These are phyloP conservation scores for Thalassiosira hispida DNA, from an alignment of 352 stramenopile species.

Conservation along the genomic window DNA sequence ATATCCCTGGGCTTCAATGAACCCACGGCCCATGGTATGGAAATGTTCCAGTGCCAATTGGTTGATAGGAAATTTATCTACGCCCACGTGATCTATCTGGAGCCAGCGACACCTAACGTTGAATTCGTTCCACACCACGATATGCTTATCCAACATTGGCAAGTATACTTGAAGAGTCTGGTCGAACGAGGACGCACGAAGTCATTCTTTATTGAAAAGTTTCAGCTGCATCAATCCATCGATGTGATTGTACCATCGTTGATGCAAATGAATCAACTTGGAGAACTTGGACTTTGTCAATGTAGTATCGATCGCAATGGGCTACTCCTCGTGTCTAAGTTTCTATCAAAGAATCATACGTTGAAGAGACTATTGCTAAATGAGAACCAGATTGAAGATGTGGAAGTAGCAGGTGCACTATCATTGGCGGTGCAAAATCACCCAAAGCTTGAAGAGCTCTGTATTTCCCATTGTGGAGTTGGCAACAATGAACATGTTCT, in stretches of 20 bases:
- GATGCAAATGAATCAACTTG: constrained; percentile 1
- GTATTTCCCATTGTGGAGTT: background rate
- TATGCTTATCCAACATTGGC: background rate
- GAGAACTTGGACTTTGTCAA: constrained; percentile 3
- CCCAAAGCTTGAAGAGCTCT: background rate
- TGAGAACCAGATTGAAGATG: constrained; percentile 3
- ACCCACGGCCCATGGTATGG: background rate
- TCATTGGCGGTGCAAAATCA: background rate
- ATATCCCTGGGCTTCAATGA: background rate
- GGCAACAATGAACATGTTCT: background rate
- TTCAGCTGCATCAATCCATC: background rate
- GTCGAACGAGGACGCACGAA: background rate
- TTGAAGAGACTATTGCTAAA: constrained; percentile 8
- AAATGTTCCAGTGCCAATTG: background rate
- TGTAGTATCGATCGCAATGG: constrained; percentile 4
- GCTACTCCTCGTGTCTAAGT: constrained; percentile 9
- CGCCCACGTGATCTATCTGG: background rate
- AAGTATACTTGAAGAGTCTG: constrained; percentile 1
- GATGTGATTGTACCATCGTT: background rate
- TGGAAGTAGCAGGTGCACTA: background rate
- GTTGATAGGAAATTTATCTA: constrained; percentile 11
- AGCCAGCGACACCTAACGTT: background rate
- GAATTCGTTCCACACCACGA: background rate
- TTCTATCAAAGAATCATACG: background rate
- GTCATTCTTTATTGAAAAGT: constrained; percentile 8